Evolutionary conservation across 1,284 basidiomycete species (phyloP).

Genomic region (Naganishia sp.): DNA sequence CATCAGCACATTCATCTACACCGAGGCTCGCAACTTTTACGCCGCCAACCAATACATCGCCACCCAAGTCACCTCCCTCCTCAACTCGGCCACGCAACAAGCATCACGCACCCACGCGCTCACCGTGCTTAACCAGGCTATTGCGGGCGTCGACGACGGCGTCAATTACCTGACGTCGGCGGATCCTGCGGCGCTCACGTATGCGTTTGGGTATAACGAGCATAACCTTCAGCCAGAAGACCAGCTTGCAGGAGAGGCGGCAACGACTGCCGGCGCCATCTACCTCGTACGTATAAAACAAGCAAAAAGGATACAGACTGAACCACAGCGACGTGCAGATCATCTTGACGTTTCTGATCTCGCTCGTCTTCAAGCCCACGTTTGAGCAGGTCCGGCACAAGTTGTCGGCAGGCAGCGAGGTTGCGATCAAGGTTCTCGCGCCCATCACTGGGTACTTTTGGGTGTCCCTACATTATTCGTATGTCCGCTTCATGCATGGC

Average conservation of each 20-base stretch:
- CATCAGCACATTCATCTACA: conserved; percentile 42
- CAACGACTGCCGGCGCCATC: conserved; percentile 47
- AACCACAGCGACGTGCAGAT: neutral
- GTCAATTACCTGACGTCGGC: conserved; percentile 34
- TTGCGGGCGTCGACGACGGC: conserved; percentile 32
- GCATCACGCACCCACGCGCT: conserved; percentile 37
- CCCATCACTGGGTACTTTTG: conserved; percentile 46
- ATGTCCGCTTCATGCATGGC: neutral
- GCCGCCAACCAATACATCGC: conserved; percentile 44
- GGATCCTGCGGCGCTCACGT: conserved; percentile 33
- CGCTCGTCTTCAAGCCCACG: conserved; percentile 43
- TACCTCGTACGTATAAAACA: conserved; percentile 41
- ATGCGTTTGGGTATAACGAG: conserved; percentile 42
- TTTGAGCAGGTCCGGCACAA: conserved; percentile 37
- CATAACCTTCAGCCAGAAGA: conserved; percentile 47
- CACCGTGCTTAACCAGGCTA: conserved; percentile 37
- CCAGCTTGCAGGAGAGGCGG: conserved; percentile 43
- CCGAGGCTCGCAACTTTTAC: conserved; percentile 49
- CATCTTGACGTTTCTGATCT: conserved; percentile 47
- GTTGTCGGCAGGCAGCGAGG: conserved; percentile 40
- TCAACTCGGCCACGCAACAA: conserved; percentile 36
- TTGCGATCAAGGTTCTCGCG: conserved; percentile 42
- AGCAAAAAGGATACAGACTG: neutral
- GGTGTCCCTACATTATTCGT: conserved; percentile 46
- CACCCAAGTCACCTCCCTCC: conserved; percentile 36